A percentile compares a stretch with the other conserved stretches of the same genome.
Conservation (phyloP, 805 yeast species). For the Osmozyma mogii region DNA sequence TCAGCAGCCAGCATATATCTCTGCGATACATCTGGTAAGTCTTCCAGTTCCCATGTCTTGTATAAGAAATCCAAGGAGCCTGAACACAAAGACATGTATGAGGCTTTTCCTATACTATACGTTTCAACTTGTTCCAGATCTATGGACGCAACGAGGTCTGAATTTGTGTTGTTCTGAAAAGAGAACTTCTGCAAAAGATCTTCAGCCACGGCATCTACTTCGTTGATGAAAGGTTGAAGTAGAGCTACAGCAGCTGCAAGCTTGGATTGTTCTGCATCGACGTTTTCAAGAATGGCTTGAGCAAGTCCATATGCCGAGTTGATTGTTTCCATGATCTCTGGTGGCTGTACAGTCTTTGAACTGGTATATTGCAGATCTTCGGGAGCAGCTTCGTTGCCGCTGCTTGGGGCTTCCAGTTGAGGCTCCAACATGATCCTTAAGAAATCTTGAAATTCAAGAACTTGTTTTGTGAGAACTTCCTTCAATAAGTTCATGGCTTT, state of each 20-base stretch:
- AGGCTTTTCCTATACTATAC: conserved; percentile 21
- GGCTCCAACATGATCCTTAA: not conserved
- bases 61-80: conserved; percentile 15
- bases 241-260: conserved; percentile 6
- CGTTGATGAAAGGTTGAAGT: conserved; percentile 14
- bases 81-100: conserved; percentile 7
- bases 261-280: conserved; percentile 4
- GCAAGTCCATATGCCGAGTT: conserved; percentile 20
- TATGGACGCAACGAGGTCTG: conserved; percentile 21
- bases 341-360: conserved; percentile 24
- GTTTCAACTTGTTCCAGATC: conserved; percentile 22
- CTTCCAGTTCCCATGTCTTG: conserved; percentile 25
- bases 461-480: conserved; percentile 21
- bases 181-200: conserved; percentile 14
- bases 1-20: conserved; percentile 36
- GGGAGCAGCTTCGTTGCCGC: not conserved
- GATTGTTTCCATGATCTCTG: conserved; percentile 28
- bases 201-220: conserved; percentile 13
- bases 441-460: conserved; percentile 19
- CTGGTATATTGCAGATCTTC: conserved; percentile 12
- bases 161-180: conserved; percentile 7
- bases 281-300: conserved; percentile 25
- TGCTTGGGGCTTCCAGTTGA: conserved; percentile 5
- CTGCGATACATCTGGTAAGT: conserved; percentile 25
- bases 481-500: conserved; percentile 15